Base-by-base conservation (phyloP, 495 filamentous ascomycete species). In the Tirmania nivea region DNA sequence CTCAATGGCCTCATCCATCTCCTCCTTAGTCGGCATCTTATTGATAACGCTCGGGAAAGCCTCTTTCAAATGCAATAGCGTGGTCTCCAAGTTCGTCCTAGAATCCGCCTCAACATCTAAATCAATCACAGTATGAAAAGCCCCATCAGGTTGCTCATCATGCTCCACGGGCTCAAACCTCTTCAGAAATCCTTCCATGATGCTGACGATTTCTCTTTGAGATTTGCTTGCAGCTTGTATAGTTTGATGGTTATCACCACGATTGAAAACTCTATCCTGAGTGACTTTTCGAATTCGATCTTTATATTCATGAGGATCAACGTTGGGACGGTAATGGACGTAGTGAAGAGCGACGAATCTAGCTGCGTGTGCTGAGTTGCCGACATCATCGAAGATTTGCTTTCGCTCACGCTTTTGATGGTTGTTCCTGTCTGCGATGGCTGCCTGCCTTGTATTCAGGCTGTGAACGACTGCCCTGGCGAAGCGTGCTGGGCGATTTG, bases 221-320 rank as follows among this genome's bases (percentile, higher is more conserved):
- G 77, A 69, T 60, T 79, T 76, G 35, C 74, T 77, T 11, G 78
- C 80, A 5, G 89, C 84, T 55, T 89, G 87, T 60, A 99, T 99
- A 10, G 89, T 95, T 65, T 99, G 90, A 61, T 99, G 90, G 63
- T 95, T 96, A 66, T 99, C 86, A 0, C 90, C 90, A 12, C 90
- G 84, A 0, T 74, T 70, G 20, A 95, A 69, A 0, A 99, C 85
- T 11, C 90, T 80, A 48, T 78, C 71, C 48, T 77, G 79, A 0
- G 84, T 93, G n/a, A 86, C 72, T 50, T 77, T 70, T 10, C 79
- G 75, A 54, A 96, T 86, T 3, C 70, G 65, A 21, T 81, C 73
- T 4, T 70, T 63, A 65, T 78, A 65, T 57, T 73, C 52, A 5
- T 10, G 4, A 0, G 50, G 16, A 20, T 49, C 34, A 8, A 77